Evolutionary conservation across 1,139 yeast species (phyloP), one percentile per base, ranked within the genome.

Genomic region (Debaryomycetaceae sp.): DNA sequence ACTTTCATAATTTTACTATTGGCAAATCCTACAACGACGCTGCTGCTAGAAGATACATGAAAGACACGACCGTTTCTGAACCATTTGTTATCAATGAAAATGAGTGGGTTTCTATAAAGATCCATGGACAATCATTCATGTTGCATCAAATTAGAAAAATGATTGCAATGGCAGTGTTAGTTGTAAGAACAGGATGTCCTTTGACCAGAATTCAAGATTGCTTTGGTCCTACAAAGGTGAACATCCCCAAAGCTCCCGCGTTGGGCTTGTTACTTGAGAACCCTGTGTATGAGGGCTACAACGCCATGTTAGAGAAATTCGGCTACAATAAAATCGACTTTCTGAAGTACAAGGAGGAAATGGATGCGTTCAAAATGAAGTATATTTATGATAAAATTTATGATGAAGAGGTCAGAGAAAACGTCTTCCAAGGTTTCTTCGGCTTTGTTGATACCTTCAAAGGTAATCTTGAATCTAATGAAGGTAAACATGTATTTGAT

Each of bases 61-160:
- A 87, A 58, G 69, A 78, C 13, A 76, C 95, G 44, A 75, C 78
- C 0, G 96, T 89, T 0, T 80, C 90, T n/a, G 95, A 88, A 2
- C 99, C 99, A 3, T 88, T 89, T 64, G 84, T 88, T 42, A 91
- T 95, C 55, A 87, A 91, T 57, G 90, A 88, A 42, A 90, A 97
- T 5, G 98, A 93, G 62, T 93, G 99, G 99, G 79, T 89, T 5
- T 87, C 97, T 1, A 84, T 95, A 58, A 93, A 93, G 67, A 88
- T 93, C 50, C 99, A 93, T 62, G 99, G 99, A 4, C 99, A 93
- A 67, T 89, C 97, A 6, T 93, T 93, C 65, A 95, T 95, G 99
- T 75, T 93, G 50, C 99, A 93, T 66, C 99, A 93, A 73, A 93
- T 93, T 59, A 82, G 99, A 63, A 93, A 93, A 63, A 93, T 93